A percentile compares a stretch with the other conserved stretches of the same genome.
These are phyloP conservation scores for Aspergillus sp. DNA, from an alignment of 2,329 filamentous ascomycete genomes.

Conservation along the genomic window DNA sequence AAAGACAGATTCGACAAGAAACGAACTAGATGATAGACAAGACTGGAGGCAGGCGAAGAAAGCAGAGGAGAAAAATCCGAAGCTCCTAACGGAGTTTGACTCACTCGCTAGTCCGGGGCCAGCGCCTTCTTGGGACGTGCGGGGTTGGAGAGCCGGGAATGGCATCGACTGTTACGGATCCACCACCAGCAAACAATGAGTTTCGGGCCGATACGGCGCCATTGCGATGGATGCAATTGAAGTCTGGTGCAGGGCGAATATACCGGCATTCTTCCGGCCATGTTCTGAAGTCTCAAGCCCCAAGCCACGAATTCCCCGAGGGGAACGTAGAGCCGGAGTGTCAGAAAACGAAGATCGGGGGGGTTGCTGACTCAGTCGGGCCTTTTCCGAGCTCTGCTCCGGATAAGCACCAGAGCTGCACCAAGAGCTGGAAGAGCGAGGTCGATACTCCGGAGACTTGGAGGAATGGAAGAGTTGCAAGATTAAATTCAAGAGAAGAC, in stretches of 20 bases:
- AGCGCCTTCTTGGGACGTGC: background rate
- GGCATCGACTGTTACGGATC: background rate
- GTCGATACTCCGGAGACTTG: too few relatives aligned
- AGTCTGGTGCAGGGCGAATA: background rate
- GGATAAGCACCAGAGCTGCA: background rate
- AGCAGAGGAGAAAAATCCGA: conserved; percentile 11
- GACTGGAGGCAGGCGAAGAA: background rate
- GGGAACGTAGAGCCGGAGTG: background rate
- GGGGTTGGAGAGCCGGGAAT: conserved; percentile 7
- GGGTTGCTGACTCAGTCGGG: background rate
- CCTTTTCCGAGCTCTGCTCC: background rate
- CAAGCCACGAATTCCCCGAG: background rate
- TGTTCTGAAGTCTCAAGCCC: background rate
- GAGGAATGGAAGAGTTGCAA: too few relatives aligned
- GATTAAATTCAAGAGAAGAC: too few relatives aligned
- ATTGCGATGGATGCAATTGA: background rate
- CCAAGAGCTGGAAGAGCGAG: background rate
- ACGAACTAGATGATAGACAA: background rate
- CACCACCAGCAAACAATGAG: background rate
- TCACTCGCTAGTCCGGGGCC: background rate
- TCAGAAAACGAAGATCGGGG: background rate
- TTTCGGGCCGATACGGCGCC: background rate
- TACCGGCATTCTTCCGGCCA: background rate
- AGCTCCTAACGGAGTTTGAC: conserved; percentile 5
- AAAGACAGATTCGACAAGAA: background rate